phyloP scores from a whole-genome alignment of 805 yeast species.

The Nakazawaea peltata region DNA sequence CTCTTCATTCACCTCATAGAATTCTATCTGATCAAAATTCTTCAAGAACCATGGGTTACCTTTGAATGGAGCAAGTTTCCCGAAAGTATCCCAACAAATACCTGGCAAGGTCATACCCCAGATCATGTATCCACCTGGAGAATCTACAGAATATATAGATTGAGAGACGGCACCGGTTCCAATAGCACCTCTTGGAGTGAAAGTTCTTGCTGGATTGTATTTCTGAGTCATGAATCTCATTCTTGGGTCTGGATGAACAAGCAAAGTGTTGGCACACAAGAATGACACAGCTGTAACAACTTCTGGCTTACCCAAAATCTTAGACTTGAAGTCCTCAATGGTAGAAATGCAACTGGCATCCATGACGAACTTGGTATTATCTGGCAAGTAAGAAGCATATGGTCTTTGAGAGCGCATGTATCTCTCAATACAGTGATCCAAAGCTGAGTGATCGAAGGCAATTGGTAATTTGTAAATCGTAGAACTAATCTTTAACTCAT shows the following conservation, averaged over 20 bases:
- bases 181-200: slow-evolving; percentile 22
- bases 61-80: slow-evolving; percentile 15
- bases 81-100: slow-evolving; percentile 26
- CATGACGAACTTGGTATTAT: slow-evolving; percentile 20
- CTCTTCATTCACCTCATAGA: slow-evolving; percentile 26
- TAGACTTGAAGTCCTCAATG: slow-evolving; percentile 17
- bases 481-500: slow-evolving; percentile 19
- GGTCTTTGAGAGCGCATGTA: slow-evolving; percentile 23
- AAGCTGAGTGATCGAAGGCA: slow-evolving; percentile 18
- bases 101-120: slow-evolving; percentile 24
- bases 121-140: slow-evolving; percentile 25
- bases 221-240: slow-evolving; percentile 19
- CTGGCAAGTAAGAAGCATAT: slow-evolving; percentile 23
- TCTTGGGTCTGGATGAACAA: slow-evolving; percentile 24
- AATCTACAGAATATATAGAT: slow-evolving; percentile 21
- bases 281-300: slow-evolving; percentile 22
- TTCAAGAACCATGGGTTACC: slow-evolving; percentile 24
- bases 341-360: slow-evolving; percentile 19
- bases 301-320: slow-evolving; percentile 17
- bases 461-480: slow-evolving; percentile 18
- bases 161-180: slow-evolving; percentile 23
- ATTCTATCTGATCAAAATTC: slow-evolving; percentile 24
- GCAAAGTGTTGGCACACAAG: slow-evolving; percentile 21
- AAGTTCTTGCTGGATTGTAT: slow-evolving; percentile 24
- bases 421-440: slow-evolving; percentile 18